Percentiles rank a stretch among this genome's conserved stretches.
These are phyloP conservation scores for Solanum sparsipilum DNA, from an alignment of 257 asterid genomes.

Conservation along the genomic window DNA sequence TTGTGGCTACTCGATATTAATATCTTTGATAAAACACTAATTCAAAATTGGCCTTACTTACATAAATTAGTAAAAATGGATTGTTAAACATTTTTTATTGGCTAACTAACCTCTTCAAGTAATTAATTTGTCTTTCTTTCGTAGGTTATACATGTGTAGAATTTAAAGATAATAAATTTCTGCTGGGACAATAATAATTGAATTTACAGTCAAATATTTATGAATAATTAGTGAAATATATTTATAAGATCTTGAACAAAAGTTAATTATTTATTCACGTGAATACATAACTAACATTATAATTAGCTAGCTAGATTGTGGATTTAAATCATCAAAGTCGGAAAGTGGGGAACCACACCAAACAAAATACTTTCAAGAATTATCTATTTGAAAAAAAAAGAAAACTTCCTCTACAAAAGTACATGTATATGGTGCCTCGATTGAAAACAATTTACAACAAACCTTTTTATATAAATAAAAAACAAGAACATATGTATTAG, in stretches of 20 bases:
- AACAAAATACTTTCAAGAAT: background rate
- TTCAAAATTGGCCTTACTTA: background rate
- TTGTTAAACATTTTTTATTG: background rate
- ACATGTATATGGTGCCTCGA: background rate
- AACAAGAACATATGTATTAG: background rate
- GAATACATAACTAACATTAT: background rate
- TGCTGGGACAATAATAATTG: too few relatives aligned
- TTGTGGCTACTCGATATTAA: background rate
- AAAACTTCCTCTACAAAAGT: background rate
- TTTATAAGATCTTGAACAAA: background rate
- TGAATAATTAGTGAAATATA: background rate
- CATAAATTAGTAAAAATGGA: background rate
- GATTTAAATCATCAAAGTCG: background rate
- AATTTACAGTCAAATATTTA: background rate
- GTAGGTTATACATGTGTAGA: too few relatives aligned
- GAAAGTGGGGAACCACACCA: background rate
- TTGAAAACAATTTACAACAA: background rate
- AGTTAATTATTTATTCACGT: background rate
- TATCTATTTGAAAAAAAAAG: background rate
- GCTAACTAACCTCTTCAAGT: background rate
- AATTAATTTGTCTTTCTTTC: background rate
- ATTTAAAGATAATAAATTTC: background rate
- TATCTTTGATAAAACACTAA: background rate
- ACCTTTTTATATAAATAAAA: background rate
- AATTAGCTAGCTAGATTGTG: background rate